A percentile compares a stretch with the other conserved stretches of the same genome.
phyloP scores from a whole-genome alignment of 2,329 filamentous ascomycete genomes.

The Curvularia eragrostidis region DNA sequence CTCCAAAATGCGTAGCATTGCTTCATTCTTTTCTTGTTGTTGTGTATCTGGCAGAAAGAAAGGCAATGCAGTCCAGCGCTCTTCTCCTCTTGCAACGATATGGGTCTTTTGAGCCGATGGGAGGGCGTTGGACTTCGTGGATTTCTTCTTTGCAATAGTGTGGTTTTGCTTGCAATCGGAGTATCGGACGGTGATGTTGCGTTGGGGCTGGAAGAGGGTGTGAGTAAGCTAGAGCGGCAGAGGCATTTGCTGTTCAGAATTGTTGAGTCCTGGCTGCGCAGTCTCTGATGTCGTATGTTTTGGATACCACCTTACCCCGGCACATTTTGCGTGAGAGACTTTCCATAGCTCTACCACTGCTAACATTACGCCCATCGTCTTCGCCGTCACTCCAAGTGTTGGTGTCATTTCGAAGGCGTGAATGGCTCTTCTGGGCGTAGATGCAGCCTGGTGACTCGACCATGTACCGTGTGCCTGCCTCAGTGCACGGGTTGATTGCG shows the following conservation, averaged over 20 bases:
- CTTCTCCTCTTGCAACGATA: background rate
- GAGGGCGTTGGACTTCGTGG: background rate
- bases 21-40: background rate
- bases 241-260: background rate
- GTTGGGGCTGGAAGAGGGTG: background rate
- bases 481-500: background rate
- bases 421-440: background rate
- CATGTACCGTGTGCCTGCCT: background rate
- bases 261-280: background rate
- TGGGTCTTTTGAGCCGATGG: background rate
- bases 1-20: background rate
- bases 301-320: background rate
- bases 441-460: background rate
- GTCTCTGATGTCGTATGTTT: background rate
- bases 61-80: background rate
- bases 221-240: too few species aligned
- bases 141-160: background rate
- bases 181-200: background rate
- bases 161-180: background rate
- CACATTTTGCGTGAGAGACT: background rate
- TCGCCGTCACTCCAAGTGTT: background rate
- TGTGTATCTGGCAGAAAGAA: background rate
- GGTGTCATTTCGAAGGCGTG: background rate
- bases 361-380: background rate
- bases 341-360: too few species aligned